These are phyloP conservation scores for Microdochium bolleyi DNA, from an alignment of 2,329 filamentous ascomycete genomes.

Conservation along the genomic window DNA sequence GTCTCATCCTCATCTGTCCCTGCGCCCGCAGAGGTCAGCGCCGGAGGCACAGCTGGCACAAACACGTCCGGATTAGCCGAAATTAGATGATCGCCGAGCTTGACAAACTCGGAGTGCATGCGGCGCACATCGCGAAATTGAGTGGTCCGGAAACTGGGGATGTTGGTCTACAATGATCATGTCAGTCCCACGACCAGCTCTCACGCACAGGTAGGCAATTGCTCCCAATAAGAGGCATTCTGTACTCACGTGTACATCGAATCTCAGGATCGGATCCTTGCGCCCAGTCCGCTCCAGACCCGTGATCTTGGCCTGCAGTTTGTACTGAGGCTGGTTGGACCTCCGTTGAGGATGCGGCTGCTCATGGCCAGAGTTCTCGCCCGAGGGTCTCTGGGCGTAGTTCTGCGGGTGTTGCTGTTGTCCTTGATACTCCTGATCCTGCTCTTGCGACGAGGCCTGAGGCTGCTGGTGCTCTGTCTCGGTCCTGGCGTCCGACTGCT, in stretches of 20 bases:
- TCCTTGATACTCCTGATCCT: too few relatives aligned
- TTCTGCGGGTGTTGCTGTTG: conserved; percentile 7
- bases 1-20: conserved; percentile 94
- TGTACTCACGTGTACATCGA: conserved; percentile 83
- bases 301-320: conserved; percentile 90
- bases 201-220: conserved; percentile 2
- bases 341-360: conserved; percentile 45
- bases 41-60: conserved; percentile 88
- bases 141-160: conserved; percentile 95
- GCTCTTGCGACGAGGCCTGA: conserved; percentile 13
- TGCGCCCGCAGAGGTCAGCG: conserved; percentile 87
- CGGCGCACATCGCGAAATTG: conserved; percentile 97
- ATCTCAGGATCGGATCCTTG: conserved; percentile 90
- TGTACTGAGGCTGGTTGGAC: conserved; percentile 61
- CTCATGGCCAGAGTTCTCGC: conserved; percentile 1
- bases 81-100: conserved; percentile 91
- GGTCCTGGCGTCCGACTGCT: conserved; percentile 1
- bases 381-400: not conserved
- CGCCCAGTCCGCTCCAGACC: conserved; percentile 86
- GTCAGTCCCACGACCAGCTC: not conserved
- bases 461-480: conserved; percentile 12
- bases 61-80: conserved; percentile 96
- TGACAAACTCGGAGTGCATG: conserved; percentile 90
- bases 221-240: not conserved
- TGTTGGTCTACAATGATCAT: conserved; percentile 67